phyloP scores from a whole-genome alignment of 2,329 filamentous ascomycete species.

The Aspergillus pseudoterreus region DNA sequence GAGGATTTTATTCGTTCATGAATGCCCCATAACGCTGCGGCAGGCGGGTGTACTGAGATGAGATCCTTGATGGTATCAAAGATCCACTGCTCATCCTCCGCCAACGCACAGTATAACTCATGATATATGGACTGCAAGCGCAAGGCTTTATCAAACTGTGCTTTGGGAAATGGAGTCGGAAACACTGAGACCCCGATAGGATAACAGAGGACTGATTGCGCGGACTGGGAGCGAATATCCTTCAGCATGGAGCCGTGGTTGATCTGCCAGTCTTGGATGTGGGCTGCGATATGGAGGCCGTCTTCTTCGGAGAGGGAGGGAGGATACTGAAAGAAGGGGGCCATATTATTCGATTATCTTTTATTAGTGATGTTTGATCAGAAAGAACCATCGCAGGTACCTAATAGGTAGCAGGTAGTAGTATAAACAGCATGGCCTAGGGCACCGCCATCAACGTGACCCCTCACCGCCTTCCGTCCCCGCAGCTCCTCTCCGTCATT shows the following conservation, averaged over 20 bases:
- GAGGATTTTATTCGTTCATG: constrained; percentile 28
- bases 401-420: no score
- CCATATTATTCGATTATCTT: neutral
- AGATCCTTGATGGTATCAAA: constrained; percentile 27
- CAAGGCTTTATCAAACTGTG: constrained; percentile 44
- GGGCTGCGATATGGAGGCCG: constrained; percentile 21
- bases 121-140: constrained; percentile 58
- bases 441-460: constrained; percentile 2
- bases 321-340: constrained; percentile 12
- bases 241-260: constrained; percentile 42
- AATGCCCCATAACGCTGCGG: constrained; percentile 37
- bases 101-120: constrained; percentile 53
- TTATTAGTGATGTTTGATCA: neutral
- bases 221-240: constrained; percentile 20
- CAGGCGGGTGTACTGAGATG: constrained; percentile 31
- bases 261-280: constrained; percentile 42
- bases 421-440: no score
- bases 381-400: no score
- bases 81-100: constrained; percentile 38
- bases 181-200: constrained; percentile 34
- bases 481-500: no score
- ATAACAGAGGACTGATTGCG: constrained; percentile 26
- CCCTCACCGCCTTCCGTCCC: constrained; percentile 3
- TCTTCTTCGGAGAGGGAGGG: constrained; percentile 37
- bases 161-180: constrained; percentile 33